phyloP scores from a whole-genome alignment of 2,329 filamentous ascomycete genomes.

The Graphilbum sp. region DNA sequence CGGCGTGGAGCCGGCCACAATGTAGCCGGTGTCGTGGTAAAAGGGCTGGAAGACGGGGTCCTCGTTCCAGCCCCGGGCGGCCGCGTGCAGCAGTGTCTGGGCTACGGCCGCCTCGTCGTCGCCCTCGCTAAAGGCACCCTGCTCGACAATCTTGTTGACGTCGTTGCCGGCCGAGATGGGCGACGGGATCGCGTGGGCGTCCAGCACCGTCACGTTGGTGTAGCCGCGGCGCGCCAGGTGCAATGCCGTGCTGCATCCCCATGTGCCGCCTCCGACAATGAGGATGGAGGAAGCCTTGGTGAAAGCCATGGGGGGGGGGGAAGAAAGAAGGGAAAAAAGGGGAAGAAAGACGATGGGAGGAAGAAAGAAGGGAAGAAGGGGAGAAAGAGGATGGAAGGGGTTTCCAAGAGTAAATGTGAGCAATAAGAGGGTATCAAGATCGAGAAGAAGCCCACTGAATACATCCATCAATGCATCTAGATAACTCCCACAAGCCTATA shows the following conservation, averaged over 20 bases:
- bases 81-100: neutral
- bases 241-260: constrained; percentile 1
- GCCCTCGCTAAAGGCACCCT: neutral
- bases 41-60: constrained; percentile 1
- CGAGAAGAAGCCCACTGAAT: too few species aligned
- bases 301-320: too few species aligned
- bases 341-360: too few species aligned
- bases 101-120: neutral
- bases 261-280: neutral
- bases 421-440: too few species aligned
- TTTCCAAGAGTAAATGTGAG: too few species aligned
- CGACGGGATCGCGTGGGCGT: neutral
- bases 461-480: too few species aligned
- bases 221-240: neutral
- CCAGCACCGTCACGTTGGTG: neutral
- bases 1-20: neutral
- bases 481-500: too few species aligned
- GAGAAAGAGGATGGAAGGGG: too few species aligned
- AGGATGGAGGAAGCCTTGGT: neutral
- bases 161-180: constrained; percentile 1
- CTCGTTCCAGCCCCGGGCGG: neutral
- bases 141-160: constrained; percentile 1
- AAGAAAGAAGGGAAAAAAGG: too few species aligned
- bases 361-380: too few species aligned
- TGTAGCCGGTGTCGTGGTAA: constrained; percentile 1